Base-by-base conservation (phyloP, 805 yeast genomes). In the Candida fluviatilis region DNA sequence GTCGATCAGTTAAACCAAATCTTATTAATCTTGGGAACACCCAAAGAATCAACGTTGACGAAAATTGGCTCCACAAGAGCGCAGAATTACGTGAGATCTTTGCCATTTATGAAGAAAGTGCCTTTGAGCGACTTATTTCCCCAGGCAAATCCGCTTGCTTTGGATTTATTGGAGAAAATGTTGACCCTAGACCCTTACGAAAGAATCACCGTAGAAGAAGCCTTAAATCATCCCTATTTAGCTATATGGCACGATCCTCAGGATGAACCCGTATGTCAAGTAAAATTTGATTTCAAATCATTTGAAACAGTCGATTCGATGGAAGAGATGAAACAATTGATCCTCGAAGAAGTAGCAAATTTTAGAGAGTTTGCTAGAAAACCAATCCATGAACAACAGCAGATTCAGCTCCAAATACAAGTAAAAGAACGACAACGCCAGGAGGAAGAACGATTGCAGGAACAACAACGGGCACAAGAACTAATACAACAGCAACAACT, bases 1-100 rank as follows among this genome's bases (percentile, higher is more conserved):
- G 96, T 91, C 21, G 95, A 93, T 58, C 99, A 93, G 61, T 70
- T 93, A 55, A 85, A 86, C 55, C 89, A 88, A 64, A 91, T 91
- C 37, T 66, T 93, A 39, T 77, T 83, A 54, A 80, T 87, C 18
- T 69, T 93, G 43, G 99, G 99, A n/a, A 87, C 97, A 2, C 98
- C 98, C 10, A 77, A 82, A 37, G 73, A 69, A 45, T 42, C 64
- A 13, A 69, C 72, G 3, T 55, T 69, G 43, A 60, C 68, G 2
- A 66, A 65, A 47, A 69, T 69, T 19, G 95, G 95, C 18, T 85
- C 95, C 2, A 76, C 80, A 41, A 75, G 96, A 50, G 97, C 97
- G 3, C 95, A 89, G 58, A 84, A 86, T 45, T 93, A 91, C 59
- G 95, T 93, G 37, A 78, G 91, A 49, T 80, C 89, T 29, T 66